Evolutionary conservation across 306 rosid species (phyloP).

Genomic region (Myrica gale): DNA sequence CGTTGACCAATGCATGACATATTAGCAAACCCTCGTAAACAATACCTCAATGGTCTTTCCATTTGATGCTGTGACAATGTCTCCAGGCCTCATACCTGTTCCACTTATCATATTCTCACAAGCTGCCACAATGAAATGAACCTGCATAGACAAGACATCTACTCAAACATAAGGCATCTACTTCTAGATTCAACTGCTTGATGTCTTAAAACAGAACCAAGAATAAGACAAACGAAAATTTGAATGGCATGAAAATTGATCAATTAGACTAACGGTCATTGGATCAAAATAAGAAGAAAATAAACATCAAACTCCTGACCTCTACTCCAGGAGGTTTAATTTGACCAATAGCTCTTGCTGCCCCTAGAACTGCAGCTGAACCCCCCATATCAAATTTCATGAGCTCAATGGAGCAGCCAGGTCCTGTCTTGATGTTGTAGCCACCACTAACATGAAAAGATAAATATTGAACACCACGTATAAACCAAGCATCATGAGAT

Average conservation of each 20-base stretch:
- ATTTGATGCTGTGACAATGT: conserved; percentile 94
- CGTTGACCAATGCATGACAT: background rate
- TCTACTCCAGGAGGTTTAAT: conserved; percentile 96
- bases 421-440: conserved; percentile 99
- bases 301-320: conserved; percentile 45
- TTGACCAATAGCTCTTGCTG: conserved; percentile 96
- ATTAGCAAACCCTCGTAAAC: conserved; percentile 18
- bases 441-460: conserved; percentile 69
- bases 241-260: conserved; percentile 4
- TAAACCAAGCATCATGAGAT: background rate
- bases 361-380: conserved; percentile 94
- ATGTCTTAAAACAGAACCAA: background rate
- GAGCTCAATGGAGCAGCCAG: conserved; percentile 82
- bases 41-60: conserved; percentile 98
- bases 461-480: background rate
- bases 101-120: conserved; percentile 99
- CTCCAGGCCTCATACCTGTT: conserved; percentile 99
- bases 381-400: conserved; percentile 99
- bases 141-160: conserved; percentile 47
- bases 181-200: conserved; percentile 17
- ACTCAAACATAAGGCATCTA: background rate
- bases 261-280: background rate
- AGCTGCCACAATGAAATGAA: conserved; percentile 96
- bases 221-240: conserved; percentile 12
- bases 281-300: conserved; percentile 16